A percentile compares a stretch with the other conserved stretches of the same genome.
Conservation (phyloP, 352 stramenopile species). For the Lagenidium sp. region DNA sequence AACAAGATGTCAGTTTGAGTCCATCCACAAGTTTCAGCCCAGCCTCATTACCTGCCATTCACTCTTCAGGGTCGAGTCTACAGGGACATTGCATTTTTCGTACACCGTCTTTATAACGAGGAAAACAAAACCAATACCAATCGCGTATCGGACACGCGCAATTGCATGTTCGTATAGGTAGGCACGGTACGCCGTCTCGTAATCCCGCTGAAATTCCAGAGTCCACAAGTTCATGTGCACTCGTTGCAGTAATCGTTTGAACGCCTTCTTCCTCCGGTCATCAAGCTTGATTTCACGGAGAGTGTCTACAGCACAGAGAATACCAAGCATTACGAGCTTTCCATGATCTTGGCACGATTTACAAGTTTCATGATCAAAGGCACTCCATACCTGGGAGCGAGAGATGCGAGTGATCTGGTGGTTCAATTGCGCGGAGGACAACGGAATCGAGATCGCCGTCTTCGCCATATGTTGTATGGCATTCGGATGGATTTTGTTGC, state of each 20-base stretch:
- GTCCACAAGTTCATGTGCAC: slow-evolving; percentile 28
- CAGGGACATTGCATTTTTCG: slow-evolving; percentile 4
- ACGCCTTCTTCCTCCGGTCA: slow-evolving; percentile 17
- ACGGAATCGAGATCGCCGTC: slow-evolving; percentile 10
- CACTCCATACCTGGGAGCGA: slow-evolving; percentile 6
- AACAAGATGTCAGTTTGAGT: too few species aligned
- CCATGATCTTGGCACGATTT: too few species aligned
- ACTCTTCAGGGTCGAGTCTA: not conserved
- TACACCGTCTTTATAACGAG: slow-evolving; percentile 19
- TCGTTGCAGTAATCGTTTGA: slow-evolving; percentile 26
- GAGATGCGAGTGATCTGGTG: slow-evolving; percentile 20
- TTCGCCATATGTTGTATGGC: too few species aligned
- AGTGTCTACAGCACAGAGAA: slow-evolving; percentile 18
- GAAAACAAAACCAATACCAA: slow-evolving; percentile 20
- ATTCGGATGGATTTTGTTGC: too few species aligned
- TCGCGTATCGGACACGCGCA: slow-evolving; percentile 21
- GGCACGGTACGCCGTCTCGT: slow-evolving; percentile 17
- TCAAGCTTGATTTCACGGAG: slow-evolving; percentile 22
- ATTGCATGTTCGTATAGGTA: slow-evolving; percentile 22
- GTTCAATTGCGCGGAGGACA: slow-evolving; percentile 20
- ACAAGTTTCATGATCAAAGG: too few species aligned
- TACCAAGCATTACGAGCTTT: not conserved
- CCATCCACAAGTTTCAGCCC: too few species aligned
- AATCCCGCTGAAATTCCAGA: slow-evolving; percentile 23
- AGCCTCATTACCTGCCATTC: slow-evolving; percentile 9